Base-by-base conservation (phyloP, 768 basidiomycete species). In the Boletus insuetus region DNA sequence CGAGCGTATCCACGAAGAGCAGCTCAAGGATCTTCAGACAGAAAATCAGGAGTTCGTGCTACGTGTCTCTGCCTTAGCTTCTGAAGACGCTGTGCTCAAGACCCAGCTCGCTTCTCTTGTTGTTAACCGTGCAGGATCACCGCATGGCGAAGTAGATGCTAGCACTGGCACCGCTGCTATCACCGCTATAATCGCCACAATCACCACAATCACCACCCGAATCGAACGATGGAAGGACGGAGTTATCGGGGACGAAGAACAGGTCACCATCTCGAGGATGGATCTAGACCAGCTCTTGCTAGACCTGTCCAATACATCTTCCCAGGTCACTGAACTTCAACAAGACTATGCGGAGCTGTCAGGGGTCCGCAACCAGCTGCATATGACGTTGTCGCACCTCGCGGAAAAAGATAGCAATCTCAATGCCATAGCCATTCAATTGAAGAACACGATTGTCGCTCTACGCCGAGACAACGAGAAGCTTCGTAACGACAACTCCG, bases 251-350 rank as follows among this genome's bases (percentile, higher is more conserved):
- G 34, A 35, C 14, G 34, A 35, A 12, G 13, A 13, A 14, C 12
- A 35, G 34, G 17, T 47, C 35, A 51, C 17, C 8, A 40, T 60
- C 53, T 48, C 46, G 20, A 31, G 4, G 41, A 44, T 32, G 26
- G 58, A 60, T 12, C 39, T 60, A 22, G 53, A 60, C 14, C 46
- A 32, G 9, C 26, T 60, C 46, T 47, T 46, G 22, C 37, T 17
- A 4, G 40, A 53, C 1, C 12, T 61, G 7, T 46, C 60, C 32
- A 20, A 8, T 13, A 43, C 60, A 1, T 46, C 50, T 8, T 46
- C 54, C 19, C 43, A 24, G 14, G n/a, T 55, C 34, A 17, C 17
- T 12, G 44, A 35, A 26, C 20, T 61, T 26, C 58, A 44, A 35
- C 20, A 39, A 40, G 34, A 43, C n/a, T 48, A 47, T n/a, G 20